phyloP scores from a whole-genome alignment of 2,329 filamentous ascomycete species.

The Zasmidium citrigriseum region DNA sequence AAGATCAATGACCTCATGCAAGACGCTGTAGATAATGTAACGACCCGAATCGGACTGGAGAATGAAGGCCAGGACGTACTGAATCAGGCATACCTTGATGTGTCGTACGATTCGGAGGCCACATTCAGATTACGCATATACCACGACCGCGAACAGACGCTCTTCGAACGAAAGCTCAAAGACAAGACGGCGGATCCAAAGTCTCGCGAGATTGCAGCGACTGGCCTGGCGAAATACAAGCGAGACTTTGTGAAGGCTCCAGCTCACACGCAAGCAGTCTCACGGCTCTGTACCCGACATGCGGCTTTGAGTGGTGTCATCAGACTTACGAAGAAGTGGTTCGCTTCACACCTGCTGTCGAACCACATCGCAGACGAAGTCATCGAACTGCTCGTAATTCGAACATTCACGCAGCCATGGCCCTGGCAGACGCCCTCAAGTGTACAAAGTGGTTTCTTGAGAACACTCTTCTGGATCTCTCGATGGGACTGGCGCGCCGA shows the following conservation, averaged over 20 bases:
- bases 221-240: constrained; percentile 69
- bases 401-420: constrained; percentile 76
- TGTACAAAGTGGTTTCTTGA: constrained; percentile 75
- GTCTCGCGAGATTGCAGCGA: constrained; percentile 67
- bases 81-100: constrained; percentile 81
- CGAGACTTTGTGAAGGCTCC: constrained; percentile 72
- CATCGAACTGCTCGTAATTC: constrained; percentile 78
- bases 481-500: constrained; percentile 90
- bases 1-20: constrained; percentile 73
- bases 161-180: constrained; percentile 77
- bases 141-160: constrained; percentile 79
- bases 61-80: constrained; percentile 67
- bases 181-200: constrained; percentile 69
- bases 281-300: constrained; percentile 77
- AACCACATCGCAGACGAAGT: constrained; percentile 77
- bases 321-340: constrained; percentile 86
- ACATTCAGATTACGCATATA: constrained; percentile 85
- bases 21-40: constrained; percentile 60
- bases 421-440: constrained; percentile 80
- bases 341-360: constrained; percentile 76
- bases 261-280: constrained; percentile 77
- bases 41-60: constrained; percentile 76
- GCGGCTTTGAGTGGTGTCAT: constrained; percentile 79
- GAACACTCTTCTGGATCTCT: constrained; percentile 76
- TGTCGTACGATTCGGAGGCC: constrained; percentile 70